Evolutionary conservation across 345 rosid genomes (phyloP).

Genomic region (Orychophragmus violaceus): DNA sequence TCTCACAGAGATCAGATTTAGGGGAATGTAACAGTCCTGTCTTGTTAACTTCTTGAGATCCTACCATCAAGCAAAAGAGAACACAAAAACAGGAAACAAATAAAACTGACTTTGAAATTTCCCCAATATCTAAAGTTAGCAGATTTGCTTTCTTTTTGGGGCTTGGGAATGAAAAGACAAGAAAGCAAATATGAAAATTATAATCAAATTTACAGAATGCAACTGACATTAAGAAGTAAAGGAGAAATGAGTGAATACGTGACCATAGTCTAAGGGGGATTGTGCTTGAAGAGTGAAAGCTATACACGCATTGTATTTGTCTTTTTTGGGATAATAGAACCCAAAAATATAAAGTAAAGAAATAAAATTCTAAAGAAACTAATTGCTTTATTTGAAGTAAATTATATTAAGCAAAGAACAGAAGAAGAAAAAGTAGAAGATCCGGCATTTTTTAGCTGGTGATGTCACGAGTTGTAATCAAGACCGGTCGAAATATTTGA

Average conservation of each 20-base stretch:
- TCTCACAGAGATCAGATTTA: conserved; percentile 10
- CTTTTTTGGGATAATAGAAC: neutral
- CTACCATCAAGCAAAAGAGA: conserved; percentile 25
- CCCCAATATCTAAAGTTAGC: conserved; percentile 28
- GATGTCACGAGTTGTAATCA: neutral
- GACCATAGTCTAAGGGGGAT: conserved; percentile 22
- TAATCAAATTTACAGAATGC: neutral
- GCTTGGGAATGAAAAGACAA: neutral
- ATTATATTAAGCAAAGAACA: neutral
- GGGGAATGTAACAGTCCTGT: conserved; percentile 26
- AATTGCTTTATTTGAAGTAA: neutral
- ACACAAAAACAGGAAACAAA: conserved; percentile 33
- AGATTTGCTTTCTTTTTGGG: conserved; percentile 26
- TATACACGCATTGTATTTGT: conserved; percentile 3
- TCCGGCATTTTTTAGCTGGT: neutral
- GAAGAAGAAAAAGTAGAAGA: neutral
- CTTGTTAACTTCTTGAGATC: conserved; percentile 31
- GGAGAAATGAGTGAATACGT: conserved; percentile 16
- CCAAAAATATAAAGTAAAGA: neutral
- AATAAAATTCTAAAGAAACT: neutral
- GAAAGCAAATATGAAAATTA: neutral
- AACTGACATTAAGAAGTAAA: neutral
- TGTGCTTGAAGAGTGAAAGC: conserved; percentile 11
- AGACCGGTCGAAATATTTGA: neutral
- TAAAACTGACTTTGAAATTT: conserved; percentile 32